Evolutionary conservation across 2,329 filamentous ascomycete species (phyloP).

Genomic region (Sarocladium kiliense): DNA sequence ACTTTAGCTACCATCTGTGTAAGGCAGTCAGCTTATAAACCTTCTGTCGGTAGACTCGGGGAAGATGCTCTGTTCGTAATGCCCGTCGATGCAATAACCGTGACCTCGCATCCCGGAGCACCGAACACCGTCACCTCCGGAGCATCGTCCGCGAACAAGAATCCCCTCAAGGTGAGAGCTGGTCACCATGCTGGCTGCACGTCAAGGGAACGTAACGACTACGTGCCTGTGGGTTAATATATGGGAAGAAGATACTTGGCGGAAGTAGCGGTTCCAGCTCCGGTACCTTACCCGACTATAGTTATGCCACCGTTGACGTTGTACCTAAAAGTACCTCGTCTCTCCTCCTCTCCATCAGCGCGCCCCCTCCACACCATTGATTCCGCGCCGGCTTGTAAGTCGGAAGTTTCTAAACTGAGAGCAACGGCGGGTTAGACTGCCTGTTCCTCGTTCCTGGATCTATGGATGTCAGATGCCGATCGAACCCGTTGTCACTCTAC

Average conservation of each 20-base stretch:
- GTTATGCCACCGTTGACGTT: not conserved
- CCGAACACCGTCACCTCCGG: not conserved
- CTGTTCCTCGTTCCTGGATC: constrained; percentile 5
- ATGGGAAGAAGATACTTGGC: not conserved
- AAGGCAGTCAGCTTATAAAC: not conserved
- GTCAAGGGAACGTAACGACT: not conserved
- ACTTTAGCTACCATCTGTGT: not conserved
- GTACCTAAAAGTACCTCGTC: constrained; percentile 4
- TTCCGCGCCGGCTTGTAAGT: not conserved
- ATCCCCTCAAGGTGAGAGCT: not conserved
- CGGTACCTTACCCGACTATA: not conserved
- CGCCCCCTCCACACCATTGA: constrained; percentile 2
- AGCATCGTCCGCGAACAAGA: not conserved
- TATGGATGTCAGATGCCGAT: constrained; percentile 5
- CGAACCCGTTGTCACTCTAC: not conserved
- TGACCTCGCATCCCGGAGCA: no score
- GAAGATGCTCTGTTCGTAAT: not conserved
- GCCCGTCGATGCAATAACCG: no score
- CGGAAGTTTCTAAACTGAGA: not conserved
- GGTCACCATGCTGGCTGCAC: not conserved
- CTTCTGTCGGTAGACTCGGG: not conserved
- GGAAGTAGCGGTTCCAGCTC: not conserved
- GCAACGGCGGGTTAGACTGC: not conserved
- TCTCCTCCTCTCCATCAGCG: not conserved
- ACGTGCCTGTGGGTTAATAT: not conserved